Evolutionary conservation across 495 filamentous ascomycete species (phyloP).

Genomic region (Aspergillus ostianus): DNA sequence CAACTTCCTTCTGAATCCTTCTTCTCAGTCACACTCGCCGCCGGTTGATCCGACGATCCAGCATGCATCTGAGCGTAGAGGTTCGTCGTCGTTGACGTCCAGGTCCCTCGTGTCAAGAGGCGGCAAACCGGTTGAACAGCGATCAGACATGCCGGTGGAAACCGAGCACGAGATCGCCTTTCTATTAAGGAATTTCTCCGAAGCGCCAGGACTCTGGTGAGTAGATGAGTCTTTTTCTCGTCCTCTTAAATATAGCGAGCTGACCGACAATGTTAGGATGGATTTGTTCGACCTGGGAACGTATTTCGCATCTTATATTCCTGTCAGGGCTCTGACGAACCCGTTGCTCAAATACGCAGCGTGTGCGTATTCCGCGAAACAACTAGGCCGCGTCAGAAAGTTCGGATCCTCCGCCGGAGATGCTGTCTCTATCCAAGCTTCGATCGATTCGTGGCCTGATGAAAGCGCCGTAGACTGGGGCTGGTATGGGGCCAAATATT

Average conservation of each 20-base stretch:
- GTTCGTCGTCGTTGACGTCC: constrained; percentile 30
- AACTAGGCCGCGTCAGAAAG: constrained; percentile 54
- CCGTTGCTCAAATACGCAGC: constrained; percentile 59
- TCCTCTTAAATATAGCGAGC: neutral
- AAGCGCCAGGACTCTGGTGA: constrained; percentile 58
- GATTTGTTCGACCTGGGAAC: constrained; percentile 60
- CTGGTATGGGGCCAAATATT: constrained; percentile 59
- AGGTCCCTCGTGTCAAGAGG: constrained; percentile 23
- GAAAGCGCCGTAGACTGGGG: constrained; percentile 49
- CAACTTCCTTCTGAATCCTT: constrained; percentile 59
- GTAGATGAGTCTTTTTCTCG: constrained; percentile 9
- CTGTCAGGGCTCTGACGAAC: constrained; percentile 54
- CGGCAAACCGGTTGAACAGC: constrained; percentile 16
- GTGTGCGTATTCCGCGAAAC: constrained; percentile 61
- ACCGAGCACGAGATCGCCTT: constrained; percentile 58
- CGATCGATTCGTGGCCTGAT: constrained; percentile 52
- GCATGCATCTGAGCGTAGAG: constrained; percentile 29
- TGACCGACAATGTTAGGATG: constrained; percentile 51
- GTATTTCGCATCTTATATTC: constrained; percentile 60
- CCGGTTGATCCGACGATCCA: constrained; percentile 46
- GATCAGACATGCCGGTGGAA: constrained; percentile 34
- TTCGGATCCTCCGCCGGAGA: constrained; percentile 50
- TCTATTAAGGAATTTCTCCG: constrained; percentile 60
- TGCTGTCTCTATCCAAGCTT: constrained; percentile 45
- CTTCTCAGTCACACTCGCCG: constrained; percentile 46